phyloP scores from a whole-genome alignment of 2,329 filamentous ascomycete genomes.

The Xylariaceae sp. region DNA sequence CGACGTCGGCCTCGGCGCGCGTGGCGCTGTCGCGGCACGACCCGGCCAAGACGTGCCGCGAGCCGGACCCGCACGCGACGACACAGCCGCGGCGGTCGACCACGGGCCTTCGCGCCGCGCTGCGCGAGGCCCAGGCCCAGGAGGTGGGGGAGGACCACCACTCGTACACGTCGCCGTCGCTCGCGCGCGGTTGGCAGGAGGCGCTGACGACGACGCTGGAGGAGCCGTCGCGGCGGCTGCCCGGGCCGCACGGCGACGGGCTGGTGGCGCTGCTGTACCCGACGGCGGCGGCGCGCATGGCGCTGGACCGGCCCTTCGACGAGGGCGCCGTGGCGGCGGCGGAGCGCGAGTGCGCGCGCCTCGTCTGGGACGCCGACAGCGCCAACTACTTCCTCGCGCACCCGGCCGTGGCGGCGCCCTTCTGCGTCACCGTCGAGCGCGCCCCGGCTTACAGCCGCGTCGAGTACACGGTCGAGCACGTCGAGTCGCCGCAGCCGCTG shows the following conservation, averaged over 20 bases:
- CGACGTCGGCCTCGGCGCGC: conserved; percentile 55
- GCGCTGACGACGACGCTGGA: conserved; percentile 52
- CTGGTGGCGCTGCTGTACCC: conserved; percentile 65
- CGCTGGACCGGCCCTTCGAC: conserved; percentile 52
- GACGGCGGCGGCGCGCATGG: conserved; percentile 53
- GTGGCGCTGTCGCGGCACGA: conserved; percentile 53
- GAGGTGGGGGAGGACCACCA: too few species aligned
- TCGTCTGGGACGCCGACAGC: conserved; percentile 63
- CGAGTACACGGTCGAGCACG: conserved; percentile 59
- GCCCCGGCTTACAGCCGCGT: conserved; percentile 52
- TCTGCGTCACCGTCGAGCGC: conserved; percentile 52
- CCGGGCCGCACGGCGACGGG: conserved; percentile 48
- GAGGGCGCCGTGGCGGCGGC: conserved; percentile 53
- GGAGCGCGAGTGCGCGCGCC: conserved; percentile 59
- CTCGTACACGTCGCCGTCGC: too few species aligned
- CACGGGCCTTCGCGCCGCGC: conserved; percentile 22
- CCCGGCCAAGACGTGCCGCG: conserved; percentile 49
- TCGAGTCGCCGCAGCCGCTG: conserved; percentile 53
- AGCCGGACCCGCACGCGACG: conserved; percentile 27
- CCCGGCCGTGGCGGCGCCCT: conserved; percentile 54
- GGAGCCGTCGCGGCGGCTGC: conserved; percentile 43
- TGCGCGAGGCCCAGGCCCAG: conserved; percentile 26
- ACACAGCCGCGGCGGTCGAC: conserved; percentile 15
- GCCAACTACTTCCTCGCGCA: conserved; percentile 55
- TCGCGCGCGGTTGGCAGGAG: conserved; percentile 52